phyloP scores from a whole-genome alignment of 148 eudicot genomes.

The Heliamphora exappendiculata region DNA sequence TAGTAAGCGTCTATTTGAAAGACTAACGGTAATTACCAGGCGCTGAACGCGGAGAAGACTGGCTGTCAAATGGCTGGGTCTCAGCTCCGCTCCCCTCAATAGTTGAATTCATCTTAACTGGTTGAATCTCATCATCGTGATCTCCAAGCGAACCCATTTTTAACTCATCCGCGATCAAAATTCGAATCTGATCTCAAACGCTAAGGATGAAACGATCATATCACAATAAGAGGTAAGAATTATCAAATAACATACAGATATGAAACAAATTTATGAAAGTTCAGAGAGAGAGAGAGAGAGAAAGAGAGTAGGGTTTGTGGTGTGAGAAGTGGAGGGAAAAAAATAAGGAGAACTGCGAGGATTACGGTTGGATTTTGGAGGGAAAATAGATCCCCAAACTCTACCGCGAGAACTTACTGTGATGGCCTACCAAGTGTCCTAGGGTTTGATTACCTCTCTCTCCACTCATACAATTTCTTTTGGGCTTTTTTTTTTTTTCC shows the following conservation, averaged over 20 bases:
- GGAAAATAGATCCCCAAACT: neutral
- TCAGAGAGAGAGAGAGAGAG: neutral
- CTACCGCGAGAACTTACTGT: neutral
- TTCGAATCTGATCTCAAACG: neutral
- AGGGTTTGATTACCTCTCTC: neutral
- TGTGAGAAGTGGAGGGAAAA: neutral
- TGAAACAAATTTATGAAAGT: neutral
- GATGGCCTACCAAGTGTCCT: neutral
- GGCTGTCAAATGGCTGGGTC: neutral
- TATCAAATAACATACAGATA: neutral
- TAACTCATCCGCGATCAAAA: neutral
- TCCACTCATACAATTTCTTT: too few relatives aligned
- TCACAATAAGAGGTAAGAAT: neutral
- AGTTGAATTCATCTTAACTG: neutral
- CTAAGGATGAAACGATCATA: neutral
- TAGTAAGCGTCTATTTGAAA: neutral
- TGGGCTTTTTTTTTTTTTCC: too few relatives aligned
- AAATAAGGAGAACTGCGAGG: neutral
- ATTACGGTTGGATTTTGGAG: neutral
- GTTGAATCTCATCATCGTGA: neutral
- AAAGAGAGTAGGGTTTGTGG: neutral
- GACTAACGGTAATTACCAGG: neutral
- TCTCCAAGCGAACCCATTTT: conserved; percentile 1
- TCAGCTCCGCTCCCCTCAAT: neutral
- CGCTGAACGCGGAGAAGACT: neutral